phyloP scores from a whole-genome alignment of 2,329 filamentous ascomycete species.

The Aaosphaeria pasadenensis region DNA sequence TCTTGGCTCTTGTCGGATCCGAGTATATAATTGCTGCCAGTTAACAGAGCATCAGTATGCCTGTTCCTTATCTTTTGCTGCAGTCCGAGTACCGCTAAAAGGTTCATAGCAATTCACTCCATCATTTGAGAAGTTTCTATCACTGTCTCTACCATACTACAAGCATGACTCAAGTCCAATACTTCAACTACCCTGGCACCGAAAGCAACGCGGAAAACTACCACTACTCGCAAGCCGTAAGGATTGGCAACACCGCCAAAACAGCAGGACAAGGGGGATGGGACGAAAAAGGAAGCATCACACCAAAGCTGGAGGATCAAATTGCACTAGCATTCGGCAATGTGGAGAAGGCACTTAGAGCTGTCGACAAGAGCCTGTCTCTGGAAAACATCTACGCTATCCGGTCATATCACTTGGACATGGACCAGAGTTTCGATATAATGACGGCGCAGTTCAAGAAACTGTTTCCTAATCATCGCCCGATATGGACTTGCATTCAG shows the following conservation, averaged over 20 bases:
- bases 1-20: no score
- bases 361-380: neutral
- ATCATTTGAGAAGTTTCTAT: no score
- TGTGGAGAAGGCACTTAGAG: neutral
- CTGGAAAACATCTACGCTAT: conserved; percentile 1
- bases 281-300: neutral
- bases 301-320: neutral
- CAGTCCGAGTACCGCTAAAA: no score
- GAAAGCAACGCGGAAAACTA: neutral
- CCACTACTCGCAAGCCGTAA: conserved; percentile 4
- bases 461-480: neutral
- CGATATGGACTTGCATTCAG: conserved; percentile 1
- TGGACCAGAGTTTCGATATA: neutral
- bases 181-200: neutral
- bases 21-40: no score
- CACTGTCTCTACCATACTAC: no score
- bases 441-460: neutral
- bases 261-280: conserved; percentile 2
- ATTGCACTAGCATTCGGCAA: conserved; percentile 1
- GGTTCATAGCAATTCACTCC: no score
- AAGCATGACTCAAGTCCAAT: neutral
- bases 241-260: neutral
- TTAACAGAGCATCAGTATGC: no score
- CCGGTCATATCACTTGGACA: conserved; percentile 1
- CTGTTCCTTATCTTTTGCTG: no score